Evolutionary conservation across 176 grass and related monocot genomes (phyloP), one percentile per base, ranked within the genome.

Genomic region (Zizania latifolia): DNA sequence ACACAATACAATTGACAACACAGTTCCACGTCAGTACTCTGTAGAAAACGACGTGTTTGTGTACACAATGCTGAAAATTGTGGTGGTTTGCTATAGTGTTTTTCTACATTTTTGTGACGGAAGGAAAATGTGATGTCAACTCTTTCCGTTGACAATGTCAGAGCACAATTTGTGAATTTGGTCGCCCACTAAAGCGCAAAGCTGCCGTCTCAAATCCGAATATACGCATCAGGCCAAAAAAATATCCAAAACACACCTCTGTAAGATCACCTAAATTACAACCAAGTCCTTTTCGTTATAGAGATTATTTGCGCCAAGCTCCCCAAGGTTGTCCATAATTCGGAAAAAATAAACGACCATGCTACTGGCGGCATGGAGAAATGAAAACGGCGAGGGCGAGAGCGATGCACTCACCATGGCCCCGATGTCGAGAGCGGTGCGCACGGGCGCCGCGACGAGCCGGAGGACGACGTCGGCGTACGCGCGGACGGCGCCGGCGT

Each of bases 401-500:
- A 8, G 61, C 41, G 41, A 46, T 24, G 54, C 56, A 78, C 83
- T 78, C 62, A 89, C 78, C 92, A 66, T 71, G 27, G 70, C 83
- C 19, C 81, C 86, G 65, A 73, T 86, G 62, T 82, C 81, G 65
- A 87, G 55, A 9, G 77, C 74, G 10, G 80, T 71, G 50, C 77
- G 72, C 38, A 78, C 62, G 8, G 81, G 48, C 29, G 62, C 68
- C 5, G 55, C 40, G 51, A 89, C 31, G 37, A 85, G 81, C 19
- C 27, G 78, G 48, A 51, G 64, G 10, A 83, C 61, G 27, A 59
- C 71, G 32, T 79, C 58, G 58, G 80, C 82, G 74, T 89, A 89
- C 15, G 83, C 94, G 32, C 61, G 76, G 36, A 81, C 72, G 72
- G 83, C 80, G 29, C 74, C 88, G 34, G 78, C 83, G 15, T 77